Conservation (phyloP, 208 protist genomes). For the Wallacemonas sp. region DNA sequence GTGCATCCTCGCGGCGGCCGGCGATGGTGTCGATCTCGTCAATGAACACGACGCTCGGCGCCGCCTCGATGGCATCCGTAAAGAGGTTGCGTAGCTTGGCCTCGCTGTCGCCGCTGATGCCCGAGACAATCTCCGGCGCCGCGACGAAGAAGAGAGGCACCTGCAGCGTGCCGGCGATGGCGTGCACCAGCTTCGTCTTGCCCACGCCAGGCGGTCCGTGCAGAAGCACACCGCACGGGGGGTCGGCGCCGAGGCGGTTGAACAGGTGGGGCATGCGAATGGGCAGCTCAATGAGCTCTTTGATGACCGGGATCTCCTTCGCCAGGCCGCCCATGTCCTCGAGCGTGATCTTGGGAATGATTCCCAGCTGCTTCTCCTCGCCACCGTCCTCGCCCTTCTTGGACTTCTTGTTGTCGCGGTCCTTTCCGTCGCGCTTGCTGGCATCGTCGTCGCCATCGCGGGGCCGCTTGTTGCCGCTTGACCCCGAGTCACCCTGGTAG, state of each 20-base stretch:
- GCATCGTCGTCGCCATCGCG: constrained; percentile 26
- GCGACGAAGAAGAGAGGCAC: constrained; percentile 96
- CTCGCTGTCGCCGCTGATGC: constrained; percentile 99
- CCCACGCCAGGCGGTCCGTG: constrained; percentile 97
- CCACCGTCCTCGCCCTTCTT: constrained; percentile 19
- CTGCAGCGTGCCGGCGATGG: constrained; percentile 94
- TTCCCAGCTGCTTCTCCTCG: constrained; percentile 44
- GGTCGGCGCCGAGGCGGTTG: constrained; percentile 94
- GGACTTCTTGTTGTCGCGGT: constrained; percentile 26
- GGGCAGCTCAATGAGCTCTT: constrained; percentile 95
- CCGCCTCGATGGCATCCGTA: constrained; percentile 87
- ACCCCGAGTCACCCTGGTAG: background rate
- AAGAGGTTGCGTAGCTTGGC: constrained; percentile 97
- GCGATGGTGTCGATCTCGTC: constrained; percentile 99
- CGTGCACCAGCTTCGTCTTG: constrained; percentile 96
- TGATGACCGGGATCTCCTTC: constrained; percentile 91
- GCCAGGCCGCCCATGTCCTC: constrained; percentile 93
- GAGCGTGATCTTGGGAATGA: constrained; percentile 85
- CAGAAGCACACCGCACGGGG: constrained; percentile 95
- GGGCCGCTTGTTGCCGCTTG: constrained; percentile 30
- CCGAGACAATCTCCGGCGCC: constrained; percentile 96
- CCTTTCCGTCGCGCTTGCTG: constrained; percentile 18
- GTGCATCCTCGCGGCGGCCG: constrained; percentile 93
- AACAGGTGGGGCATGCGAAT: constrained; percentile 96
- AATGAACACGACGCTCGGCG: constrained; percentile 98